phyloP scores from a whole-genome alignment of 139 green algal genomes.

The Closterium sp. region DNA sequence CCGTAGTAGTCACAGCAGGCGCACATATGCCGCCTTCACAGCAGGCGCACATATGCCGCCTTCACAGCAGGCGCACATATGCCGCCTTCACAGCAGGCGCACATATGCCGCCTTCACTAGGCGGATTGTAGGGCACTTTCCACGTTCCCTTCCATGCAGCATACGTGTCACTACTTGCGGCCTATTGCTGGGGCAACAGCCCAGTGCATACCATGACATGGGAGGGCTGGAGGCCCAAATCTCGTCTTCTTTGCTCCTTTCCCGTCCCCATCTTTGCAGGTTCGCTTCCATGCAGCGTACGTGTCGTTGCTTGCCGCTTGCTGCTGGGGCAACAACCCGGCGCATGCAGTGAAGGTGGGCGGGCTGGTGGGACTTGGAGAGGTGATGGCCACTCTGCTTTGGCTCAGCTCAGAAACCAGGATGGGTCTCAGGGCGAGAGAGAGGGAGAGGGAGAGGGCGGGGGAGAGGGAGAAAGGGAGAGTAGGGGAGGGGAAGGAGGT shows the following conservation, averaged over 20 bases:
- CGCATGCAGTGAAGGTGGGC: not conserved
- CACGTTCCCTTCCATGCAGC: not conserved
- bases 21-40: too few relatives aligned
- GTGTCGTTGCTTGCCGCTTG: not conserved
- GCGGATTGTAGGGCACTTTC: too few relatives aligned
- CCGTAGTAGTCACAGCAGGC: too few relatives aligned
- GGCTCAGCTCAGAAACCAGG: not conserved
- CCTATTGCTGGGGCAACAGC: not conserved
- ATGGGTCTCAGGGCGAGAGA: not conserved
- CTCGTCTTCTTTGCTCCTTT: not conserved
- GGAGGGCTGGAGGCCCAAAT: not conserved
- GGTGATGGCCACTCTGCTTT: not conserved
- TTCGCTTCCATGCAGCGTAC: not conserved
- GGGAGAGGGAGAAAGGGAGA: not conserved
- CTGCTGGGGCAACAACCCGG: conserved; percentile 8
- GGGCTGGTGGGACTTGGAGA: not conserved
- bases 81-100: too few relatives aligned
- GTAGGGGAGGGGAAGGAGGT: not conserved
- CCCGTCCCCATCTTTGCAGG: not conserved
- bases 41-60: too few relatives aligned
- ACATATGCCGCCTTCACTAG: too few relatives aligned
- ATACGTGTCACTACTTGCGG: not conserved
- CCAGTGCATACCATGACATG: not conserved
- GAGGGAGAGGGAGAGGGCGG: not conserved
- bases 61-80: too few relatives aligned